Evolutionary conservation across 169 alveolate species (phyloP).

Genomic region (Neospora caninum): DNA sequence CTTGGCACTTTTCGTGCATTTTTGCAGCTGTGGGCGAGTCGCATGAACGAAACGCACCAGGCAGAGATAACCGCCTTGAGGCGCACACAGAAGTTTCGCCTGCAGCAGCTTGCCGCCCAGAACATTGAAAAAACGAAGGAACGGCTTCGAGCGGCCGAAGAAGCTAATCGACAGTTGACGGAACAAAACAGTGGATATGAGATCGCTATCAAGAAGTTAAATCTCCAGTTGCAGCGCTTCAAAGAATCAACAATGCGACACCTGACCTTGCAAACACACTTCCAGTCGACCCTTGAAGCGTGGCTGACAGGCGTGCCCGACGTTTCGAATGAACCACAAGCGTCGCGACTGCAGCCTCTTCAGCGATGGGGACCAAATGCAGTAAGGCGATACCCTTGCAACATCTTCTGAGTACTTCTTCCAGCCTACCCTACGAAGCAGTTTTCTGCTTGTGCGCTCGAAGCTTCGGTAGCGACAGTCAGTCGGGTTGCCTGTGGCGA

Average conservation of each 20-base stretch:
- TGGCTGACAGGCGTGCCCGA: background rate
- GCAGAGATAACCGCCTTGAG: background rate
- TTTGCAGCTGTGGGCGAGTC: slow-evolving; percentile 21
- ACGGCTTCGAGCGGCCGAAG: background rate
- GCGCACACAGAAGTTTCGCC: background rate
- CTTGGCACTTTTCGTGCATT: no score
- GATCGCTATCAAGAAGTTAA: background rate
- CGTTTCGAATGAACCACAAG: background rate
- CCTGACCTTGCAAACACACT: background rate
- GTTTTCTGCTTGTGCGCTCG: no score
- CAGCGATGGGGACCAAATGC: background rate
- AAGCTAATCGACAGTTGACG: background rate
- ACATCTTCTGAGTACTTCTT: no score
- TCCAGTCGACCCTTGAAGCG: background rate
- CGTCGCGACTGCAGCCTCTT: no score
- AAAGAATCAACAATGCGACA: background rate
- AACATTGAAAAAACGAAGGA: background rate
- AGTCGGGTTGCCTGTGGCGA: no score
- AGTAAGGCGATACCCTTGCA: background rate
- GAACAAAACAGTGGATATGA: background rate
- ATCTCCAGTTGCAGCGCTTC: background rate
- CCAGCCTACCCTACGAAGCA: no score
- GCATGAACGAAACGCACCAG: background rate
- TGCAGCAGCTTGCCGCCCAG: background rate
- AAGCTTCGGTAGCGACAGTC: no score